These are phyloP conservation scores for Nicotiana attenuata DNA, from an alignment of 257 asterid species.

Conservation along the genomic window DNA sequence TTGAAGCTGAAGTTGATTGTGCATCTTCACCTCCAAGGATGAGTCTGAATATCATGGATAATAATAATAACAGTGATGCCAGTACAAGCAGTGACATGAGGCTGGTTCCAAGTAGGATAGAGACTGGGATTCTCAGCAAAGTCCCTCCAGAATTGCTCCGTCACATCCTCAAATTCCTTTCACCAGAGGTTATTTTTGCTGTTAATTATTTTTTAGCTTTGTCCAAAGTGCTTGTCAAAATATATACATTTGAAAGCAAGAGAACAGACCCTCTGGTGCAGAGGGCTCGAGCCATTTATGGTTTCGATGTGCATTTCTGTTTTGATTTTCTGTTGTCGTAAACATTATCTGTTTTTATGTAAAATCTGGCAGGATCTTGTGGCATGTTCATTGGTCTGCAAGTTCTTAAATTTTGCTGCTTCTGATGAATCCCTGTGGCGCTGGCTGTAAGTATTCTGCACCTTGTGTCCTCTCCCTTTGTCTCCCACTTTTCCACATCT, in stretches of 20 bases:
- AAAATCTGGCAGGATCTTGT: conserved; percentile 60
- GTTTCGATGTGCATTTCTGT: neutral
- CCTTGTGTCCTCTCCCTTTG: neutral
- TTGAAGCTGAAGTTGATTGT: conserved; percentile 23
- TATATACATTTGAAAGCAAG: neutral
- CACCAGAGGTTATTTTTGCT: conserved; percentile 46
- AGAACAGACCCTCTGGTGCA: neutral
- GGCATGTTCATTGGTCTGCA: conserved; percentile 73
- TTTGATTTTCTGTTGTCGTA: neutral
- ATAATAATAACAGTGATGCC: conserved; percentile 14
- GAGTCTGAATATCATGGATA: conserved; percentile 10
- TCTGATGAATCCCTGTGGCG: conserved; percentile 86
- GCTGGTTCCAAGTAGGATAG: conserved; percentile 36
- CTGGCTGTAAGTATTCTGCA: conserved; percentile 58
- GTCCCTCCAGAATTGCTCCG: conserved; percentile 71
- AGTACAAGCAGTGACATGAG: conserved; percentile 23
- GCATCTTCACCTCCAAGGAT: conserved; percentile 27
- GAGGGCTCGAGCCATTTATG: neutral
- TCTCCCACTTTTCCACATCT: neutral
- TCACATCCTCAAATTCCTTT: conserved; percentile 72
- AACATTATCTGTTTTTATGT: neutral
- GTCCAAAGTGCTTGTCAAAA: neutral
- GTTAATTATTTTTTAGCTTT: neutral
- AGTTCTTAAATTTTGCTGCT: conserved; percentile 63
- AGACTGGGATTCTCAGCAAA: conserved; percentile 50